Conservation (phyloP, 495 filamentous ascomycete species). For the Penicillium waksmanii region DNA sequence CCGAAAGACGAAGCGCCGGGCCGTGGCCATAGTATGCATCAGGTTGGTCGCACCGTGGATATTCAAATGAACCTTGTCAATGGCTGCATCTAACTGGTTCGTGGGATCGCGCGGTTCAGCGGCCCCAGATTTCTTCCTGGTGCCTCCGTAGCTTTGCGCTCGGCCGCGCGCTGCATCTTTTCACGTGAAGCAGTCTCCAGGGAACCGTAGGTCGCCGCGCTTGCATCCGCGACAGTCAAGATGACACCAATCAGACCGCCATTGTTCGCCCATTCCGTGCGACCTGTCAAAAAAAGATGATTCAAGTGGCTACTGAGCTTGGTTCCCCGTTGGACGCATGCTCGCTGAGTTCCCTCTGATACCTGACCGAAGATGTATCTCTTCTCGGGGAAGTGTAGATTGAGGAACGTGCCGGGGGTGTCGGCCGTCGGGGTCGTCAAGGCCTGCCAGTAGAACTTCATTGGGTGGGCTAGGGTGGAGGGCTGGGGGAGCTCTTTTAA, state of each 20-base stretch:
- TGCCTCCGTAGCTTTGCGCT: conserved; percentile 17
- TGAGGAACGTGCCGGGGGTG: conserved; percentile 76
- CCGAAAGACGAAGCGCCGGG: conserved; percentile 87
- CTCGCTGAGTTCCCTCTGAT: conserved; percentile 84
- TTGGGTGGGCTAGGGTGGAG: conserved; percentile 37
- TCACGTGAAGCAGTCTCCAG: conserved; percentile 29
- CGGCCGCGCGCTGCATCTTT: conserved; percentile 31
- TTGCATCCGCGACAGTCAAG: conserved; percentile 74
- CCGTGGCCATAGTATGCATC: conserved; percentile 75
- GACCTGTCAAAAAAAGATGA: conserved; percentile 81
- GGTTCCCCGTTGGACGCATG: conserved; percentile 64
- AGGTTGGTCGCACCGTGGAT: conserved; percentile 80
- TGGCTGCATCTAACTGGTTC: not conserved
- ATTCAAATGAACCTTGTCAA: conserved; percentile 47
- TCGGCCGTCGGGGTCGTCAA: conserved; percentile 86
- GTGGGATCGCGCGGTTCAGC: not conserved
- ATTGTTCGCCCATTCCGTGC: conserved; percentile 69
- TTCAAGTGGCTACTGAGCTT: conserved; percentile 59
- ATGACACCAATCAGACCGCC: conserved; percentile 87
- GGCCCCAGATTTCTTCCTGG: conserved; percentile 19
- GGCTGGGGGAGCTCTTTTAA: conserved; percentile 6
- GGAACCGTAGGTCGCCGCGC: conserved; percentile 34
- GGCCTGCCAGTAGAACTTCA: conserved; percentile 74
- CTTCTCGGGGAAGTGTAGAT: conserved; percentile 76
- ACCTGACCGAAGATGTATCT: conserved; percentile 89